phyloP scores from a whole-genome alignment of 2,329 filamentous ascomycete genomes.

The Colletotrichum phormii region DNA sequence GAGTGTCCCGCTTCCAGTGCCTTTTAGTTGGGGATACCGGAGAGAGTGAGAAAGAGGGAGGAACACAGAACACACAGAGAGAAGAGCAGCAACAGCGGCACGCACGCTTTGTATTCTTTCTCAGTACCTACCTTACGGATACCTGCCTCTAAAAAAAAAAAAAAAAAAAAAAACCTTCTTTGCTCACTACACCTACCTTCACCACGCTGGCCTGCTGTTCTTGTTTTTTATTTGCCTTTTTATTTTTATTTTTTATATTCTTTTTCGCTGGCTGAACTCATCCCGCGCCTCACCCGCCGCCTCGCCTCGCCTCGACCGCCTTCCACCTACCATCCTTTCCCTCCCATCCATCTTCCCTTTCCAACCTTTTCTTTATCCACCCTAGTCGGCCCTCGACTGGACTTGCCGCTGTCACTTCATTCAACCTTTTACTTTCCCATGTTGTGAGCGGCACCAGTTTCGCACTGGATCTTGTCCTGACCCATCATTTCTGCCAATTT shows the following conservation, averaged over 20 bases:
- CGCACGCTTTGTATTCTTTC: neutral
- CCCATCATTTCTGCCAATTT: constrained; percentile 27
- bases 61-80: neutral
- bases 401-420: constrained; percentile 27
- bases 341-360: neutral
- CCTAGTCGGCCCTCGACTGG: constrained; percentile 11
- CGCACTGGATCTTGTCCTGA: constrained; percentile 29
- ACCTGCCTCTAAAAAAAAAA: neutral
- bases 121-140: neutral
- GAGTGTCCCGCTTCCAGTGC: neutral
- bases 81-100: neutral
- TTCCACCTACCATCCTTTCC: neutral
- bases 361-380: neutral
- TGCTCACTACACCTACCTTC: neutral
- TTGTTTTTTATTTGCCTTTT: neutral
- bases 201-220: neutral
- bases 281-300: constrained; percentile 17
- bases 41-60: neutral
- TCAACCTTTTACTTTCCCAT: constrained; percentile 28
- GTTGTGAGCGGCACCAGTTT: constrained; percentile 33
- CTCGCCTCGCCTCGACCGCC: constrained; percentile 16
- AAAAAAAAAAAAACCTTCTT: neutral
- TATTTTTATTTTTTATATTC: no score
- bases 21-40: neutral
- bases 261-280: constrained; percentile 8